A percentile compares a stretch with the other conserved stretches of the same genome.
These are phyloP conservation scores for Gypsophila paniculata DNA, from an alignment of 179 eudicot genomes.

Conservation along the genomic window DNA sequence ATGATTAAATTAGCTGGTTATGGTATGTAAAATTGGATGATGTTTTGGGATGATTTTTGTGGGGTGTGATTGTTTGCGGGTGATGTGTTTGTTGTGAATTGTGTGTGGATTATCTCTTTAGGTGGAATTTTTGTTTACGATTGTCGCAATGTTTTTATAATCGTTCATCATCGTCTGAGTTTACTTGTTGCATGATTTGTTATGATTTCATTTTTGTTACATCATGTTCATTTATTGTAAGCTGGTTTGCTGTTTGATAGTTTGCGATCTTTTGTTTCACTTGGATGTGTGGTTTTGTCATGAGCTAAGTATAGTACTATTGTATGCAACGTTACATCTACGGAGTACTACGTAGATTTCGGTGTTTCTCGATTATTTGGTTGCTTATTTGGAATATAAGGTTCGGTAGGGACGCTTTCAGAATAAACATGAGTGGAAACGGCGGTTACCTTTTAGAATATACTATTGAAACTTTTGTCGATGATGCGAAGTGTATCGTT, in stretches of 20 bases:
- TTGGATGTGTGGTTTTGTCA: background rate
- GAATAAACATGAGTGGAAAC: background rate
- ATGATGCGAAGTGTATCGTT: background rate
- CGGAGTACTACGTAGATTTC: background rate
- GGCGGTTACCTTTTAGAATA: background rate
- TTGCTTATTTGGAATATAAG: background rate
- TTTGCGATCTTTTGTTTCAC: background rate
- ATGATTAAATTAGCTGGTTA: background rate
- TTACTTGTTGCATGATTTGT: background rate
- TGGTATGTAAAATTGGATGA: background rate
- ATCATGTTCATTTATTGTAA: background rate
- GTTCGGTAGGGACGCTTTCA: background rate
- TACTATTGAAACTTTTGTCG: background rate
- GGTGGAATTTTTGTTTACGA: background rate
- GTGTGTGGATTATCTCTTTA: background rate
- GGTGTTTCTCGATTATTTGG: background rate
- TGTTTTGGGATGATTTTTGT: background rate
- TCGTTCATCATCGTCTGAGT: background rate
- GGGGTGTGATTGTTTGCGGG: background rate
- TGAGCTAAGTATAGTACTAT: background rate
- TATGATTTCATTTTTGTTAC: too few relatives aligned
- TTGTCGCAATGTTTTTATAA: background rate
- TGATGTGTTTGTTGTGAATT: background rate
- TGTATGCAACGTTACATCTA: background rate
- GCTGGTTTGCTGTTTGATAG: background rate